phyloP scores from a whole-genome alignment of 495 filamentous ascomycete genomes.

The Penicillium manginii region DNA sequence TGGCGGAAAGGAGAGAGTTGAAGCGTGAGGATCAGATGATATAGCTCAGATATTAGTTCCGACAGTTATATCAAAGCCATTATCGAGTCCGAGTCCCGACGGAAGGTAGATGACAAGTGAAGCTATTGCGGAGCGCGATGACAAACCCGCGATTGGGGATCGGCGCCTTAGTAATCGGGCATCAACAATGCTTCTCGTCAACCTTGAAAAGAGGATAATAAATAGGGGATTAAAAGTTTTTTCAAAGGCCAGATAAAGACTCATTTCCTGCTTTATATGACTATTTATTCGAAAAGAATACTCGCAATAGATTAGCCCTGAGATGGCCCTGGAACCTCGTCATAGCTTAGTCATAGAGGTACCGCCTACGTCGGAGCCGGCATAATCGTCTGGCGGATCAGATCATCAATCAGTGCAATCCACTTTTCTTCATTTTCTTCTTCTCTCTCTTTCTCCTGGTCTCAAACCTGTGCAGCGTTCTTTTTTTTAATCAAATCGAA shows the following conservation, averaged over 20 bases:
- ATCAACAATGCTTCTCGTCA: background rate
- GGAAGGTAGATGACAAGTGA: background rate
- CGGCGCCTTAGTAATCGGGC: slow-evolving; percentile 15
- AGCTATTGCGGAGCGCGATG: slow-evolving; percentile 8
- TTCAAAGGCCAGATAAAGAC: too few species aligned
- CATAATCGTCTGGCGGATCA: slow-evolving; percentile 33
- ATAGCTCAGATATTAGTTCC: background rate
- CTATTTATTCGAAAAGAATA: too few species aligned
- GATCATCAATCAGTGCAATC: slow-evolving; percentile 26
- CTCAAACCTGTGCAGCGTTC: background rate
- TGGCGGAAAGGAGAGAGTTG: background rate
- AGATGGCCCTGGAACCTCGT: background rate
- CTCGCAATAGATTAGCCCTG: background rate
- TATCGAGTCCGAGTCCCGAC: background rate
- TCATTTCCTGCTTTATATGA: too few species aligned
- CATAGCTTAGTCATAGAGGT: slow-evolving; percentile 16
- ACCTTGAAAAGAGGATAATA: too few species aligned
- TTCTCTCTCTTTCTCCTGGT: slow-evolving; percentile 4
- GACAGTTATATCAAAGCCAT: slow-evolving; percentile 18
- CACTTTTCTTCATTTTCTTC: slow-evolving; percentile 13
- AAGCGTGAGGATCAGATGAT: background rate
- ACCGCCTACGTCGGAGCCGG: slow-evolving; percentile 35
- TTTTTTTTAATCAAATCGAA: background rate
- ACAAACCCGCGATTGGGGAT: slow-evolving; percentile 17
- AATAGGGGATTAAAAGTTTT: too few species aligned